These are phyloP conservation scores for Orbilia oligospora DNA, from an alignment of 2,329 filamentous ascomycete genomes.

Conservation along the genomic window DNA sequence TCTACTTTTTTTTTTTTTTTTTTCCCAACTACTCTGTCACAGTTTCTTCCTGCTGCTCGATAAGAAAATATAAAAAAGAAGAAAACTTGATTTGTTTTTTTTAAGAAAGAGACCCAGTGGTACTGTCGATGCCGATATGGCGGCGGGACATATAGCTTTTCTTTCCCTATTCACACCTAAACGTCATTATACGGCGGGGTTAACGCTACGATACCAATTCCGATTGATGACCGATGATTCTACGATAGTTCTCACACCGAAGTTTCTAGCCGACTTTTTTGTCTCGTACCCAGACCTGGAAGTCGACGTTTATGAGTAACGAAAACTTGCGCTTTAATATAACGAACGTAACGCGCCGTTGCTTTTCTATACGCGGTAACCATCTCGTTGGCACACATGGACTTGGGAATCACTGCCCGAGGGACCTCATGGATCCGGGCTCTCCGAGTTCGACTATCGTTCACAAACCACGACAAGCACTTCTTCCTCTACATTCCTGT, in stretches of 20 bases:
- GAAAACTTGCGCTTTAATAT: neutral
- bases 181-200: too few species aligned
- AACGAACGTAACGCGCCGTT: neutral
- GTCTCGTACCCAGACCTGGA: too few species aligned
- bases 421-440: too few species aligned
- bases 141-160: neutral
- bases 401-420: neutral
- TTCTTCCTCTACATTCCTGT: too few species aligned
- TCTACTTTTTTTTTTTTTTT: slow-evolving; percentile 35
- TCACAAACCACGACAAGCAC: too few species aligned
- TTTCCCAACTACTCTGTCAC: slow-evolving; percentile 44
- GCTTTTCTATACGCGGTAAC: neutral
- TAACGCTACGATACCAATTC: neutral
- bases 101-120: neutral
- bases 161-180: neutral
- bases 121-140: neutral
- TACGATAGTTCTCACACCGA: neutral
- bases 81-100: slow-evolving; percentile 41
- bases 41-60: slow-evolving; percentile 48
- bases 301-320: slow-evolving; percentile 1
- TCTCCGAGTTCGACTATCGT: too few species aligned
- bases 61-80: slow-evolving; percentile 56
- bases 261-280: neutral
- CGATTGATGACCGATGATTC: slow-evolving; percentile 1
- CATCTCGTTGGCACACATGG: neutral